phyloP scores from a whole-genome alignment of 164 flowering plant species.

The Tetrastigma voinierianum region DNA sequence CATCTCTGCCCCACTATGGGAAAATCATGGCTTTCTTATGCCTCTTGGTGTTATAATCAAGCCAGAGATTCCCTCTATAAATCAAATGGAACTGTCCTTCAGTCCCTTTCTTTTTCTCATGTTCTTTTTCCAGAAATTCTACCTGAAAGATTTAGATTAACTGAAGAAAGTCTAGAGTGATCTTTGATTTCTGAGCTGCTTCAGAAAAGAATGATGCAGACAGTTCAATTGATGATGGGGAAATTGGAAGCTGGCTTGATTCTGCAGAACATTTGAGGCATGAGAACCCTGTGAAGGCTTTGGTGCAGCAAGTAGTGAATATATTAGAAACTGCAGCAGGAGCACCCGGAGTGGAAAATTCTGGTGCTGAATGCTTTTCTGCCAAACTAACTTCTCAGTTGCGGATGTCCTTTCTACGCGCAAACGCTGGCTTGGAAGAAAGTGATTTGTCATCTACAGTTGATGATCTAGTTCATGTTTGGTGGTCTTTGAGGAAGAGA shows the following conservation, averaged over 20 bases:
- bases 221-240: slow-evolving; percentile 20
- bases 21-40: slow-evolving; percentile 94
- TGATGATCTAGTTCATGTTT: no score
- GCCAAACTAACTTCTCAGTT: no score
- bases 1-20: slow-evolving; percentile 69
- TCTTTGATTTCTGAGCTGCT: slow-evolving; percentile 39
- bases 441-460: no score
- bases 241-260: slow-evolving; percentile 24
- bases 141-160: slow-evolving; percentile 54
- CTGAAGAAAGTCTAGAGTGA: slow-evolving; percentile 56
- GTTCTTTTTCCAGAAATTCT: slow-evolving; percentile 54
- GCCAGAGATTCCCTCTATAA: slow-evolving; percentile 46
- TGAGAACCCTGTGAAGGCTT: slow-evolving; percentile 26
- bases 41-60: slow-evolving; percentile 87
- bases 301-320: slow-evolving; percentile 57
- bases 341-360: no score
- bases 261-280: slow-evolving; percentile 26
- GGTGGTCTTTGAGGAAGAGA: no score
- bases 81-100: slow-evolving; percentile 32
- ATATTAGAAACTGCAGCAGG: slow-evolving; percentile 70
- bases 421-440: no score
- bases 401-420: no score
- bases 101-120: slow-evolving; percentile 57
- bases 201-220: slow-evolving; percentile 14
- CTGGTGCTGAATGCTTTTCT: no score